Percentiles rank a stretch among this genome's conserved stretches.
These are phyloP conservation scores for Nakazawaea molendinolei DNA, from an alignment of 805 yeast genomes.

Conservation along the genomic window DNA sequence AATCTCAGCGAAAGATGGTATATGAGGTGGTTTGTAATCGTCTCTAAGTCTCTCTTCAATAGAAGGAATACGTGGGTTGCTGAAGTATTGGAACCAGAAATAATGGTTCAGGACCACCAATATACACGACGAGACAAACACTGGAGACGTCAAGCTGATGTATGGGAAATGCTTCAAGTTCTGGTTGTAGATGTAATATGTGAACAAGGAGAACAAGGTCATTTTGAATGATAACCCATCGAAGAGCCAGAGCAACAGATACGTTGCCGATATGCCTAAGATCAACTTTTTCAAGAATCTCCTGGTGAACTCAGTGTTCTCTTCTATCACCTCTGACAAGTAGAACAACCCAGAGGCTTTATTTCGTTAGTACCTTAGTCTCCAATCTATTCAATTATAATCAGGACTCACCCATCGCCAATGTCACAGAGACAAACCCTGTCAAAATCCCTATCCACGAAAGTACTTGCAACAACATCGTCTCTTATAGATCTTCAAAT, in stretches of 20 bases:
- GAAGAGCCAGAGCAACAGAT: constrained; percentile 53
- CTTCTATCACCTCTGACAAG: constrained; percentile 88
- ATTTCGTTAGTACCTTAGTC: constrained; percentile 15
- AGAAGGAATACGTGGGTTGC: constrained; percentile 66
- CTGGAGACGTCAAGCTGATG: constrained; percentile 65
- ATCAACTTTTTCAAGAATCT: constrained; percentile 60
- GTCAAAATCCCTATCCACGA: constrained; percentile 53
- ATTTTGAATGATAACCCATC: constrained; percentile 77
- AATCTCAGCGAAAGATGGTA: constrained; percentile 81
- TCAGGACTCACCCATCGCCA: constrained; percentile 32
- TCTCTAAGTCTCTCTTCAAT: constrained; percentile 52
- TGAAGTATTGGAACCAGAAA: constrained; percentile 84
- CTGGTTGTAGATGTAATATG: constrained; percentile 69
- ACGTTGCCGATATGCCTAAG: constrained; percentile 47
- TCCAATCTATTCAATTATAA: neutral
- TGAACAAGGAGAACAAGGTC: constrained; percentile 57
- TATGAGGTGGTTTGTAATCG: constrained; percentile 53
- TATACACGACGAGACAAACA: constrained; percentile 63
- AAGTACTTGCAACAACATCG: constrained; percentile 52
- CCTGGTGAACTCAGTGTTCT: constrained; percentile 81
- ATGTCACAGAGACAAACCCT: constrained; percentile 56
- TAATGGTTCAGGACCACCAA: constrained; percentile 77
- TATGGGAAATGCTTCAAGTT: constrained; percentile 81
- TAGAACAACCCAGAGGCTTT: constrained; percentile 91
- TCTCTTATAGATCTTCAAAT: neutral